Evolutionary conservation across 805 yeast genomes (phyloP).

Genomic region (Candida stauntonica): DNA sequence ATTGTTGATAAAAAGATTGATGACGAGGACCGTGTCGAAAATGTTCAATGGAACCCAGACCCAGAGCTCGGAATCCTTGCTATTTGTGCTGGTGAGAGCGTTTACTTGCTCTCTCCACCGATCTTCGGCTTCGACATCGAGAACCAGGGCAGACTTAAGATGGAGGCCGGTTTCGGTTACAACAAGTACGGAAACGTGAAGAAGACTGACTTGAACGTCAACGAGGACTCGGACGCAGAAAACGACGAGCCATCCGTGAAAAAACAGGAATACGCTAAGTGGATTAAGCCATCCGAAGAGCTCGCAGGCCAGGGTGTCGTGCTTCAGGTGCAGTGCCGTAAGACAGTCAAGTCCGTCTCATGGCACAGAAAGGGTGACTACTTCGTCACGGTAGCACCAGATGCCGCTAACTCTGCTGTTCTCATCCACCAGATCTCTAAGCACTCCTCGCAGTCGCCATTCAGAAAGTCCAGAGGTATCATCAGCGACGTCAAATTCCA

Average conservation of each 20-base stretch:
- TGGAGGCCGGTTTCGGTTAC: constrained; percentile 92
- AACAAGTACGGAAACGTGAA: constrained; percentile 55
- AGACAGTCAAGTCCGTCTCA: constrained; percentile 71
- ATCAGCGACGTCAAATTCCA: constrained; percentile 96
- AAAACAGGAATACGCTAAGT: constrained; percentile 61
- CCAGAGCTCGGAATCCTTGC: constrained; percentile 72
- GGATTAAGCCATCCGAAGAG: constrained; percentile 73
- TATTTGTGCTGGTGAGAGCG: constrained; percentile 74
- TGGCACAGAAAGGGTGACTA: constrained; percentile 99
- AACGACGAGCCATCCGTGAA: constrained; percentile 33
- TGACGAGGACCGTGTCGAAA: constrained; percentile 79
- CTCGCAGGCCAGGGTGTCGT: constrained; percentile 66
- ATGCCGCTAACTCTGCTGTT: constrained; percentile 81
- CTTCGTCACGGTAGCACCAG: constrained; percentile 95
- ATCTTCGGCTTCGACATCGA: constrained; percentile 85
- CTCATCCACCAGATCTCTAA: constrained; percentile 92
- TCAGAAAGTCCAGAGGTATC: constrained; percentile 87
- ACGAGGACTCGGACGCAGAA: constrained; percentile 37
- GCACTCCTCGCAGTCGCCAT: constrained; percentile 94
- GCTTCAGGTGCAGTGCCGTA: constrained; percentile 63
- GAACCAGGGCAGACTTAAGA: constrained; percentile 68
- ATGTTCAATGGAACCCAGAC: constrained; percentile 89
- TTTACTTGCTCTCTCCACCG: constrained; percentile 83
- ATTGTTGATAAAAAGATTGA: constrained; percentile 41
- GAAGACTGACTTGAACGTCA: constrained; percentile 37